Base-by-base conservation (phyloP, 1,284 basidiomycete genomes). In the Cryptococcus sp. region DNA sequence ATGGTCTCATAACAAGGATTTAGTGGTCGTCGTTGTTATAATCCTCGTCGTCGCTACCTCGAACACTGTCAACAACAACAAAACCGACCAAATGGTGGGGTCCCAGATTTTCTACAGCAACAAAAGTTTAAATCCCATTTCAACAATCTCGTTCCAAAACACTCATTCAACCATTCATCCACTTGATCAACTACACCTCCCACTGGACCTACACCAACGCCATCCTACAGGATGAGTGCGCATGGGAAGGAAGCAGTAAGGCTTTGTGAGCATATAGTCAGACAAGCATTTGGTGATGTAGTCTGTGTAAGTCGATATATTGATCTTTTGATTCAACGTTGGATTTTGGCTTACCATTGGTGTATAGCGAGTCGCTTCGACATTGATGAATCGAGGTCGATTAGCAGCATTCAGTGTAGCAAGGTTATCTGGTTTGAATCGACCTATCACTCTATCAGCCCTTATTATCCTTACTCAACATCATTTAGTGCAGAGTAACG, bases 401-500 rank as follows among this genome's bases (percentile, higher is more conserved):
- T 80, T 96, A 23, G 83, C 87, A 5, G 79, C 94, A 34, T 66
- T 81, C 3, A 76, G 78, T 10, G 65, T 82, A 33, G 55, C 63
- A 4, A 84, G 87, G 59, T 78, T 95, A 38, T 80, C 88, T 46
- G 85, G 85, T 48, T 72, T 89, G 42, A 85, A 84, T 66, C 81
- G 85, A 6, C 82, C 86, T 14, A 84, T 83, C 1, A 59, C 68
- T 5, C 57, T 68, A 52, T 86, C 87, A 23, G 81, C 86, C 33
- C 80, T 97, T 49, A 78, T 98, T 55, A 83, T 88, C 50, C 83
- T 98, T 52, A 83, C 94, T 31, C 94, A 98, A 75, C 94, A 98
- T 74, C 92, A 94, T 72, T 78, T 97, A 52, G 81, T 94, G 42
- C 90, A 89, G 83, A 87, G 92, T 68, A 85, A 88, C 3, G 82